A percentile compares a stretch with the other conserved stretches of the same genome.
These are phyloP conservation scores for Triglochin maritima DNA, from an alignment of 106 monocot genomes.

Conservation along the genomic window DNA sequence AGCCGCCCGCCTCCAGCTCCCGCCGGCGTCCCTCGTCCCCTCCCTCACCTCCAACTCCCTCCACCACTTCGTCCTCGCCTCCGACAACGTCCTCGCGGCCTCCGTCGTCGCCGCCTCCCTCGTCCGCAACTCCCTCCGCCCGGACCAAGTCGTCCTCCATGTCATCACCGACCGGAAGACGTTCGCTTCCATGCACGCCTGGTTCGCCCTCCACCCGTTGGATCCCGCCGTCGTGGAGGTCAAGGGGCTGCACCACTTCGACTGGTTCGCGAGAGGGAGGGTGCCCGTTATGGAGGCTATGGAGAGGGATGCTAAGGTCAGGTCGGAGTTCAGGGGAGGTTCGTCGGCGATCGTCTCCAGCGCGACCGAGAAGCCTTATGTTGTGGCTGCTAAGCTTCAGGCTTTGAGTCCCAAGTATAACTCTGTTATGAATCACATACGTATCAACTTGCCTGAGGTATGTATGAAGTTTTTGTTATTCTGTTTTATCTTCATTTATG, in stretches of 20 bases:
- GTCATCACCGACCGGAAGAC: slow-evolving; percentile 70
- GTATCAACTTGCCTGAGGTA: slow-evolving; percentile 85
- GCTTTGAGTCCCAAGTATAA: slow-evolving; percentile 74
- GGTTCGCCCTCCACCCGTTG: slow-evolving; percentile 66
- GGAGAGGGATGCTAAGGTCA: slow-evolving; percentile 54
- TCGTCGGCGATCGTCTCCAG: slow-evolving; percentile 45
- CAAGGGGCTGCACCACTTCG: slow-evolving; percentile 61
- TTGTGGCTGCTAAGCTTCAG: slow-evolving; percentile 75
- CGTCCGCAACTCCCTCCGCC: slow-evolving; percentile 35
- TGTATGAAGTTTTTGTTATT: neutral
- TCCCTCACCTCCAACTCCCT: slow-evolving; percentile 38
- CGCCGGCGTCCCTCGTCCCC: slow-evolving; percentile 29
- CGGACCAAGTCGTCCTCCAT: slow-evolving; percentile 38
- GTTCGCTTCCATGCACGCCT: slow-evolving; percentile 70
- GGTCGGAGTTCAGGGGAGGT: slow-evolving; percentile 57
- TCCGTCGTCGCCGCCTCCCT: slow-evolving; percentile 57
- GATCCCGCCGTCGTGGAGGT: slow-evolving; percentile 66
- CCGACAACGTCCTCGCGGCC: slow-evolving; percentile 72
- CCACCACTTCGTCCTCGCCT: slow-evolving; percentile 67
- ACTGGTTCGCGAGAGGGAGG: slow-evolving; percentile 61
- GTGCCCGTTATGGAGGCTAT: slow-evolving; percentile 67
- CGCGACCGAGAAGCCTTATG: slow-evolving; percentile 40
- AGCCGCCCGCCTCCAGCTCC: slow-evolving; percentile 48
- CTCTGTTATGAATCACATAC: slow-evolving; percentile 72
- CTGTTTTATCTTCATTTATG: neutral